Evolutionary conservation across 225 moss, liverwort and hornwort genomes (phyloP).

Genomic region (Polytrichum commune): DNA sequence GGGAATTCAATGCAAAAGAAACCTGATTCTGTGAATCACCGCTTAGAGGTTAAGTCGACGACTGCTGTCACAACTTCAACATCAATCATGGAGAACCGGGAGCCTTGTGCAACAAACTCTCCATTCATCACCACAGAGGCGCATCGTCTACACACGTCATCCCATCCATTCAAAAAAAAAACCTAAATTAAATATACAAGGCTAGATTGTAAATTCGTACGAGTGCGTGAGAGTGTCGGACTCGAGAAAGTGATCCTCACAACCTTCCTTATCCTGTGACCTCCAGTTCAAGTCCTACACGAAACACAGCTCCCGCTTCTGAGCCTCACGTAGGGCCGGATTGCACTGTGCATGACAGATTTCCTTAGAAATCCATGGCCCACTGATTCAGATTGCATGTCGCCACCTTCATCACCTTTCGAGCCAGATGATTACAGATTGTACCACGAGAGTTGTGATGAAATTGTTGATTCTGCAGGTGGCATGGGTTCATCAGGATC

Average conservation of each 20-base stretch:
- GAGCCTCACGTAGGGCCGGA: slow-evolving; percentile 49
- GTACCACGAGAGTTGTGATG: too few relatives aligned
- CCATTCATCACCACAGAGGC: slow-evolving; percentile 52
- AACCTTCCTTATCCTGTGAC: slow-evolving; percentile 62
- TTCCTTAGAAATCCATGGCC: slow-evolving; percentile 71
- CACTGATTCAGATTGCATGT: slow-evolving; percentile 67
- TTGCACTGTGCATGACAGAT: slow-evolving; percentile 38
- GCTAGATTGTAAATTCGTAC: slow-evolving; percentile 8
- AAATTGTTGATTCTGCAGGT: too few relatives aligned
- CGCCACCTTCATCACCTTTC: slow-evolving; percentile 26
- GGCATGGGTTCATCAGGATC: too few relatives aligned
- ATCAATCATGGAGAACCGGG: slow-evolving; percentile 60
- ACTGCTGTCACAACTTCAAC: slow-evolving; percentile 47
- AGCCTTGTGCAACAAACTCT: slow-evolving; percentile 60
- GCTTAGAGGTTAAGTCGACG: slow-evolving; percentile 49
- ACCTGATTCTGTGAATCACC: not conserved
- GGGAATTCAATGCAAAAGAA: too few relatives aligned
- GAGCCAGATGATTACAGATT: too few relatives aligned
- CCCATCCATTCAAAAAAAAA: too few relatives aligned
- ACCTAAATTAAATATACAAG: too few relatives aligned
- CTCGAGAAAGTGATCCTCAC: slow-evolving; percentile 63
- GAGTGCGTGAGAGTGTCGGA: slow-evolving; percentile 52
- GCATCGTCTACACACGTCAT: slow-evolving; percentile 39
- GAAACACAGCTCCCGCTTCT: slow-evolving; percentile 39
- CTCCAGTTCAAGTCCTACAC: slow-evolving; percentile 66